phyloP scores from a whole-genome alignment of 352 stramenopile species.

The Phytophthora cajani region DNA sequence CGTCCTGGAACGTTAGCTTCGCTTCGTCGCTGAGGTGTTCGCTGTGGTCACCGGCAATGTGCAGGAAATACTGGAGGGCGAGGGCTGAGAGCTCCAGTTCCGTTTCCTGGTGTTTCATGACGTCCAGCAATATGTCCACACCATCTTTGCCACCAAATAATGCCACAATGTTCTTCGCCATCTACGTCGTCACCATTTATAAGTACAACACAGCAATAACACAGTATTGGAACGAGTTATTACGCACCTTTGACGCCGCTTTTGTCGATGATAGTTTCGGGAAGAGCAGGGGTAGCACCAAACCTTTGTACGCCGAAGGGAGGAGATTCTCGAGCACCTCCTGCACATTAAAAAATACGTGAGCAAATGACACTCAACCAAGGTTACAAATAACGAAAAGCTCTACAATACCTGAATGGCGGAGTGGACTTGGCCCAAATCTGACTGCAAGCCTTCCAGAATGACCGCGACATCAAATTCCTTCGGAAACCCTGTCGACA shows the following conservation, averaged over 20 bases:
- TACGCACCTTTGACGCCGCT: constrained; percentile 52
- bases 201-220: not conserved
- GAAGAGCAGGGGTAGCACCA: constrained; percentile 81
- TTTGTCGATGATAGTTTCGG: constrained; percentile 64
- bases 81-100: constrained; percentile 75
- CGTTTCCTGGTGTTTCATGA: constrained; percentile 69
- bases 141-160: constrained; percentile 57
- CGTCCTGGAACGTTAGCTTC: constrained; percentile 52
- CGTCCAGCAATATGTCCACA: constrained; percentile 72
- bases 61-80: constrained; percentile 84
- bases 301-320: constrained; percentile 71
- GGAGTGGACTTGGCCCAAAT: constrained; percentile 75
- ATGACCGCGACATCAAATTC: constrained; percentile 87
- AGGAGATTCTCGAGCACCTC: constrained; percentile 87
- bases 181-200: constrained; percentile 36
- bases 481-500: constrained; percentile 82
- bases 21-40: constrained; percentile 44
- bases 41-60: constrained; percentile 69
- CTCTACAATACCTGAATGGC: constrained; percentile 63
- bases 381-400: not conserved
- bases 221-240: not conserved
- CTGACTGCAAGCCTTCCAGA: constrained; percentile 77
- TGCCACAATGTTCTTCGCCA: constrained; percentile 59
- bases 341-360: constrained; percentile 29
- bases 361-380: not conserved